These are phyloP conservation scores for Verticillium tricorpus DNA, from an alignment of 2,329 filamentous ascomycete genomes.

Conservation along the genomic window DNA sequence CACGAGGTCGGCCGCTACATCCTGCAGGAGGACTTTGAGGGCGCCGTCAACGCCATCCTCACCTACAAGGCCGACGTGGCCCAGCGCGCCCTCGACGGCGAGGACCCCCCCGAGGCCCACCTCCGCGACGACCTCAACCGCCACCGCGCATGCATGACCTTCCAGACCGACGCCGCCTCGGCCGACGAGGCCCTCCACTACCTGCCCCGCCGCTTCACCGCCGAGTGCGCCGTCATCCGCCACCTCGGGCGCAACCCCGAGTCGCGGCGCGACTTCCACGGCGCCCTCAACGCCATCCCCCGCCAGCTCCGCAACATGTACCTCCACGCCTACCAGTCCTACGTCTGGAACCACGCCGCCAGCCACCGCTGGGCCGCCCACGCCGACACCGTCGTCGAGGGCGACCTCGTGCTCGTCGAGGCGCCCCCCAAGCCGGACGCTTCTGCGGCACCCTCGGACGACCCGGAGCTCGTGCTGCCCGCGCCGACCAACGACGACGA, in stretches of 20 bases:
- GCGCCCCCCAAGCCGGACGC: constrained; percentile 24
- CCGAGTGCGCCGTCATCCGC: constrained; percentile 73
- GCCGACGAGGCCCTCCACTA: constrained; percentile 56
- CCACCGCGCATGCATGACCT: constrained; percentile 73
- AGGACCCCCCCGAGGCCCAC: constrained; percentile 40
- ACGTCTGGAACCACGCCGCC: constrained; percentile 86
- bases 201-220: constrained; percentile 76
- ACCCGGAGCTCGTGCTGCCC: constrained; percentile 18
- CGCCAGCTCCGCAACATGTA: constrained; percentile 88
- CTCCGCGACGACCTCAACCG: constrained; percentile 74
- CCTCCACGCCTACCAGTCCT: constrained; percentile 91
- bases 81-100: constrained; percentile 28
- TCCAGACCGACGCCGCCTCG: constrained; percentile 55
- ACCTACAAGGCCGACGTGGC: constrained; percentile 63
- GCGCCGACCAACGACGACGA: constrained; percentile 52
- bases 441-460: constrained; percentile 44
- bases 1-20: constrained; percentile 82
- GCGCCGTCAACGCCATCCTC: constrained; percentile 73
- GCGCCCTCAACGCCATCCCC: constrained; percentile 75
- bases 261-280: constrained; percentile 66
- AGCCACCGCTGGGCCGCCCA: constrained; percentile 76
- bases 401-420: constrained; percentile 70
- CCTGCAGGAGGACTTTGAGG: constrained; percentile 74
- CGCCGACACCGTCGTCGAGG: constrained; percentile 70
- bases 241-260: constrained; percentile 54